Percentiles rank a stretch among this genome's conserved stretches.
phyloP scores from a whole-genome alignment of 306 rosid species.

The Dryas drummondii region DNA sequence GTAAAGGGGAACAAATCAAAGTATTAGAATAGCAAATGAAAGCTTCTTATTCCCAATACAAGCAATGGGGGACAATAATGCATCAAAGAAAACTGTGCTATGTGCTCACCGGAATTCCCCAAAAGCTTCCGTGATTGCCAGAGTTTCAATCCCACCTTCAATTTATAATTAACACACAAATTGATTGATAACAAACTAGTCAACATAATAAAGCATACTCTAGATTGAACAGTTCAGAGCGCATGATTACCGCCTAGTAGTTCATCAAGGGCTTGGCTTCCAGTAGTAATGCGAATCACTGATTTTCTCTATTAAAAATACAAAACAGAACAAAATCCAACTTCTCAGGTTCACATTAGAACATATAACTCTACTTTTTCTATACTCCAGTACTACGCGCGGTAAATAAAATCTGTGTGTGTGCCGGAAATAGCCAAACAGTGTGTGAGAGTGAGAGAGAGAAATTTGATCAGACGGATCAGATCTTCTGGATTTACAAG shows the following conservation, averaged over 20 bases:
- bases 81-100: background rate
- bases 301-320: conserved; percentile 59
- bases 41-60: background rate
- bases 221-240: conserved; percentile 8
- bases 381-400: no score
- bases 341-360: conserved; percentile 15
- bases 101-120: conserved; percentile 85
- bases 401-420: no score
- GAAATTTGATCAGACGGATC: background rate
- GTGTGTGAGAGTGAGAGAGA: no score
- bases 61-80: background rate
- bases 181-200: conserved; percentile 1
- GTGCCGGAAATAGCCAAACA: no score
- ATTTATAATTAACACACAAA: conserved; percentile 11
- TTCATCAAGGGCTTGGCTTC: conserved; percentile 97
- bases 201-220: conserved; percentile 6
- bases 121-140: conserved; percentile 89
- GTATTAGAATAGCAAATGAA: background rate
- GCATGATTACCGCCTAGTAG: conserved; percentile 76
- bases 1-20: background rate
- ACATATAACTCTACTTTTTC: background rate
- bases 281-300: conserved; percentile 81
- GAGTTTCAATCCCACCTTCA: conserved; percentile 91
- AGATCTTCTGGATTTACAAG: background rate
- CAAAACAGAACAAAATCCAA: conserved; percentile 21